These are phyloP conservation scores for Aspergillus carbonarius DNA, from an alignment of 2,329 filamentous ascomycete genomes.

Conservation along the genomic window DNA sequence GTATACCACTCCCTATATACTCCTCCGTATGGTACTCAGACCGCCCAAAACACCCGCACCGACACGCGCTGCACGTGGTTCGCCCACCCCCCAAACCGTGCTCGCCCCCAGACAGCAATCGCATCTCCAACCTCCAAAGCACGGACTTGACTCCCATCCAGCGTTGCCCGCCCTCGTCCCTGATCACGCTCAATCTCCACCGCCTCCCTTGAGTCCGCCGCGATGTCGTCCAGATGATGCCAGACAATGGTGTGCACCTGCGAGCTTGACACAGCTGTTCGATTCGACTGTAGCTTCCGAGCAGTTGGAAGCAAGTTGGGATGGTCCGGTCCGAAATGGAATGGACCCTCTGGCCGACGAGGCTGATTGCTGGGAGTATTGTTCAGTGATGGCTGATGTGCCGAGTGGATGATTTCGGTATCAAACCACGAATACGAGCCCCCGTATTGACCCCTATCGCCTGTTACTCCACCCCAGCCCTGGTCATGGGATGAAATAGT, in stretches of 20 bases:
- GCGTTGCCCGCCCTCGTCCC: slow-evolving; percentile 37
- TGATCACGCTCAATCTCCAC: slow-evolving; percentile 27
- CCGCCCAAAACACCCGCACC: slow-evolving; percentile 40
- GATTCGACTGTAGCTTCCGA: slow-evolving; percentile 34
- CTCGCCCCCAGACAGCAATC: slow-evolving; percentile 38
- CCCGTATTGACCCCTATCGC: slow-evolving; percentile 25
- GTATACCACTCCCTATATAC: too few relatives aligned
- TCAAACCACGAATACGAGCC: slow-evolving; percentile 43
- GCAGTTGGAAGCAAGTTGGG: slow-evolving; percentile 30
- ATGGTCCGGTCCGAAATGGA: slow-evolving; percentile 23
- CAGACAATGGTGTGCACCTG: slow-evolving; percentile 33
- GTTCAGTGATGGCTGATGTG: slow-evolving; percentile 16
- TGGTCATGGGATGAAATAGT: slow-evolving; percentile 38
- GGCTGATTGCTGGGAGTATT: slow-evolving; percentile 17
- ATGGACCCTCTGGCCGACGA: slow-evolving; percentile 14
- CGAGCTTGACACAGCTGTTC: slow-evolving; percentile 16
- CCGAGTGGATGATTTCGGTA: slow-evolving; percentile 29
- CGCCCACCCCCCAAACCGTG: slow-evolving; percentile 38
- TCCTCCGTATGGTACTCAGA: slow-evolving; percentile 23
- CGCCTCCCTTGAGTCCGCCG: slow-evolving; percentile 33
- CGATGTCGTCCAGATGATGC: slow-evolving; percentile 35
- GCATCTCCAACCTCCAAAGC: slow-evolving; percentile 38
- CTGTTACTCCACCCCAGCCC: slow-evolving; percentile 28
- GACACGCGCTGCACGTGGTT: slow-evolving; percentile 34
- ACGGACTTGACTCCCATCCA: slow-evolving; percentile 37